Base-by-base conservation (phyloP, 129 eudicot species). In the Oenanthe sinensis region DNA sequence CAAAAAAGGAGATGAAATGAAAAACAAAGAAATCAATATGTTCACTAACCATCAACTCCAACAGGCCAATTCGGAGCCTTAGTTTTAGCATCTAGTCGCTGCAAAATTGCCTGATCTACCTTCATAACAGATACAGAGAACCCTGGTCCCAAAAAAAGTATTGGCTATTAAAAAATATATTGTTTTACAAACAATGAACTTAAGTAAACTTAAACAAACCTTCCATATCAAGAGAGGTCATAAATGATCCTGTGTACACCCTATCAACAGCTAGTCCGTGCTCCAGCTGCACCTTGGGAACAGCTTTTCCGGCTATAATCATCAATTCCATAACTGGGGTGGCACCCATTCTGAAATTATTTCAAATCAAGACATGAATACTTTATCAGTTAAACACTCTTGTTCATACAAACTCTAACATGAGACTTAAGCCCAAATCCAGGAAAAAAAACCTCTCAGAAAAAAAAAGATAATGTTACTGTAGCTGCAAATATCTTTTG, bases 141-240 rank as follows among this genome's bases (percentile, higher is more conserved):
- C 58, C 98, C 98, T 94, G 89, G 10, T 63, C 68, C 73, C 65
- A 68, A 75, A 60, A 20, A n/a, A 24, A 24, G 62, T 48, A 13
- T 16, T 47, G 36, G 62, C 73, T 80, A 63, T 42, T 54, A 73
- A 26, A 49, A 28, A 54, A 36, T 10, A 46, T 15, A 44, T 44
- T 44, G 17, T 24, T 58, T 72, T 45, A 20, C 30, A 65, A 78
- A 81, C 36, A 75, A 54, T 17, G 26, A 65, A 76, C 42, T 58
- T 54, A 16, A 36, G 43, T 37, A 75, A 78, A 78, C 33, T 77
- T 69, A 14, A 69, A 77, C 89, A 62, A 43, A 91, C 98, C 98
- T 80, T 96, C 97, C 96, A 94, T 94, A 83, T 94, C 98, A 22
- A 94, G 92, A 74, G 98, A 94, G 24, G 98, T 94, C 98, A 94